A percentile compares a stretch with the other conserved stretches of the same genome.
phyloP scores from a whole-genome alignment of 2,329 filamentous ascomycete species.

The Thermoascus crustaceus region DNA sequence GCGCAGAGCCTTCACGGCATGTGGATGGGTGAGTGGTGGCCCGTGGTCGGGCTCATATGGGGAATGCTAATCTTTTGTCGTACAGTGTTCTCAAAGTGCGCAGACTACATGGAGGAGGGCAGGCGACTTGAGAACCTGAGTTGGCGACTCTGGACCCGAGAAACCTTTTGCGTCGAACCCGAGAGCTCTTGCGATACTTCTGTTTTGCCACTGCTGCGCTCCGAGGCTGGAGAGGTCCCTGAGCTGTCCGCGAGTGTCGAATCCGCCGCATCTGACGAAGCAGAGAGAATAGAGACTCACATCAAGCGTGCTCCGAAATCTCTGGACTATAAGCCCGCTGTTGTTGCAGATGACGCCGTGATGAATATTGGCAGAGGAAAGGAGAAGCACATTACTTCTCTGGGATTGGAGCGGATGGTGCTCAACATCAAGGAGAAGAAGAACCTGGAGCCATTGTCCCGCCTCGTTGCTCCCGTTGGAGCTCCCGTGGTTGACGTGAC shows the following conservation, averaged over 20 bases:
- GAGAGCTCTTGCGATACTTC: constrained; percentile 44
- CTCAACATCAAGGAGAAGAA: constrained; percentile 81
- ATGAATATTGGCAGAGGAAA: constrained; percentile 60
- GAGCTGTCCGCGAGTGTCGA: constrained; percentile 71
- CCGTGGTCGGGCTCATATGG: constrained; percentile 3
- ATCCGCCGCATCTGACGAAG: constrained; percentile 60
- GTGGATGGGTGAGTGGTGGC: constrained; percentile 71
- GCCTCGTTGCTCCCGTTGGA: constrained; percentile 34
- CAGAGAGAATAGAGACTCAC: constrained; percentile 41
- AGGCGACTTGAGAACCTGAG: constrained; percentile 88
- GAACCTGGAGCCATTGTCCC: constrained; percentile 52
- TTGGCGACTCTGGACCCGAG: constrained; percentile 91
- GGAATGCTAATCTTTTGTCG: constrained; percentile 7
- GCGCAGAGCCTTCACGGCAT: constrained; percentile 91
- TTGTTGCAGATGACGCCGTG: constrained; percentile 48
- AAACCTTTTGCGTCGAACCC: constrained; percentile 81
- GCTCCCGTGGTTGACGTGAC: constrained; percentile 35
- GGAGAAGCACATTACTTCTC: constrained; percentile 85
- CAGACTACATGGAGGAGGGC: constrained; percentile 87
- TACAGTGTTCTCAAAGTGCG: constrained; percentile 85
- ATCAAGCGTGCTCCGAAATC: constrained; percentile 54
- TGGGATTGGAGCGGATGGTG: constrained; percentile 90
- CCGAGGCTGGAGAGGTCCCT: constrained; percentile 48
- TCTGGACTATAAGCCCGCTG: constrained; percentile 54
- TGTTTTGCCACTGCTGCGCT: constrained; percentile 41